These are phyloP conservation scores for Hypoxylon sp. DNA, from an alignment of 2,329 filamentous ascomycete species.

Conservation along the genomic window DNA sequence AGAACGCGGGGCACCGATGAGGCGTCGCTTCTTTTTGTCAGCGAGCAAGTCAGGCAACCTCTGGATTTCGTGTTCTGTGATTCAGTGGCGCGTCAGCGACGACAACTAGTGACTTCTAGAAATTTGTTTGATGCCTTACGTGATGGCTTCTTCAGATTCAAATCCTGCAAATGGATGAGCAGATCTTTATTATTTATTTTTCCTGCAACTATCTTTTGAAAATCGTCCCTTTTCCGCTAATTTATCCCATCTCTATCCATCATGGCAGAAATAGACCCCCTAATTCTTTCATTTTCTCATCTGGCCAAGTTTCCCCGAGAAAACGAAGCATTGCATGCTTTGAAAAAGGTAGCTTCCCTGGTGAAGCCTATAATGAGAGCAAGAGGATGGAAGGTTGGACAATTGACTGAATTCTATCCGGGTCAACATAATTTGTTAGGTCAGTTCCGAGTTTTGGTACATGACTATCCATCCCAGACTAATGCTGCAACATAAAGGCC, in stretches of 20 bases:
- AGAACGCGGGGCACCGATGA: no score
- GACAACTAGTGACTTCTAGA: constrained; percentile 31
- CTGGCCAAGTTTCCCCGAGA: constrained; percentile 57
- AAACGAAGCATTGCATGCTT: constrained; percentile 62
- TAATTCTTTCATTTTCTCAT: constrained; percentile 60
- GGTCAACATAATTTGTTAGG: constrained; percentile 77
- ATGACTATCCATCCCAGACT: no score
- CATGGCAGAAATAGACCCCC: constrained; percentile 56
- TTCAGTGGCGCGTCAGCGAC: constrained; percentile 16
- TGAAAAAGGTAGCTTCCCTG: constrained; percentile 84
- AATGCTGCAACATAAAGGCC: no score
- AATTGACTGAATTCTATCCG: constrained; percentile 87
- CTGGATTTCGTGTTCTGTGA: constrained; percentile 14
- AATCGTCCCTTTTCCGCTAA: no score
- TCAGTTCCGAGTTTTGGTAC: no score
- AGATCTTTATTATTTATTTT: background rate
- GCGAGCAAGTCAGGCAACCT: constrained; percentile 19
- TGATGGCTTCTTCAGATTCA: constrained; percentile 22
- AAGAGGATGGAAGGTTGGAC: constrained; percentile 78
- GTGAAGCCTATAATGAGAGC: constrained; percentile 97
- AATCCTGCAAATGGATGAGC: constrained; percentile 19
- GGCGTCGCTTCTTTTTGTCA: no score
- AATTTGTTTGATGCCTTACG: constrained; percentile 25
- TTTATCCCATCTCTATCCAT: no score
- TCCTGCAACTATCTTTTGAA: no score